Conservation (phyloP, 768 basidiomycete species). For the Lentinula sp. region DNA sequence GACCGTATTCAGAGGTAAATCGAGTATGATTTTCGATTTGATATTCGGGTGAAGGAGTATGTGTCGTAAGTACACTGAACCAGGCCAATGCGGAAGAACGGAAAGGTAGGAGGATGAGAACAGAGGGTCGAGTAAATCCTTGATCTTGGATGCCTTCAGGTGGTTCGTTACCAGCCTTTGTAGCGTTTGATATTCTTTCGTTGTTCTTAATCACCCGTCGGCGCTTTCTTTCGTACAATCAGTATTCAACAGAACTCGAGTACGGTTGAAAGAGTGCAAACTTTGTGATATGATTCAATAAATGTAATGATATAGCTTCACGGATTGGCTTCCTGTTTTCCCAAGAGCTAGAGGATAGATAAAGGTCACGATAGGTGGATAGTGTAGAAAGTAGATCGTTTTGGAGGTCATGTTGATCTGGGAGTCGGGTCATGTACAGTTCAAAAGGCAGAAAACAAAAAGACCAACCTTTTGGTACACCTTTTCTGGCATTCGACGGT, state of each 20-base stretch:
- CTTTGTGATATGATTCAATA: slow-evolving; percentile 88
- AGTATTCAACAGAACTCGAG: too few species aligned
- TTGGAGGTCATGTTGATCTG: slow-evolving; percentile 52
- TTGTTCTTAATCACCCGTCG: slow-evolving; percentile 90
- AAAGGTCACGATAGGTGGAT: slow-evolving; percentile 71
- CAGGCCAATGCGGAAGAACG: slow-evolving; percentile 83
- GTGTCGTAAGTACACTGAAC: slow-evolving; percentile 72
- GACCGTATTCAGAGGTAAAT: slow-evolving; percentile 75
- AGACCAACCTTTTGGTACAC: slow-evolving; percentile 44
- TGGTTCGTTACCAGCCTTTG: slow-evolving; percentile 48
- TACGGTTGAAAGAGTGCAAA: slow-evolving; percentile 24
- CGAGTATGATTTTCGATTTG: slow-evolving; percentile 88
- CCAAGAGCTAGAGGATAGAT: slow-evolving; percentile 59
- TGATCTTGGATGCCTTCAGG: slow-evolving; percentile 88
- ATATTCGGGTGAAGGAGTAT: slow-evolving; percentile 63
- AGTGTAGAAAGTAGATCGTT: slow-evolving; percentile 62
- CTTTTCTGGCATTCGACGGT: slow-evolving; percentile 50
- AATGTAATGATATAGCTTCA: slow-evolving; percentile 72
- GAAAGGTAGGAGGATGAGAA: slow-evolving; percentile 90
- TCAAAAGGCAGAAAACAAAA: not conserved
- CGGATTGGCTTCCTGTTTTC: slow-evolving; percentile 59
- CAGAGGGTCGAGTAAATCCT: slow-evolving; percentile 94
- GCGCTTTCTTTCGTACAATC: slow-evolving; percentile 60
- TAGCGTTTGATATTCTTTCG: slow-evolving; percentile 74
- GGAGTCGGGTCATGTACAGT: slow-evolving; percentile 6